These are phyloP conservation scores for Fallopia convolvulus DNA, from an alignment of 148 eudicot species.

Conservation along the genomic window DNA sequence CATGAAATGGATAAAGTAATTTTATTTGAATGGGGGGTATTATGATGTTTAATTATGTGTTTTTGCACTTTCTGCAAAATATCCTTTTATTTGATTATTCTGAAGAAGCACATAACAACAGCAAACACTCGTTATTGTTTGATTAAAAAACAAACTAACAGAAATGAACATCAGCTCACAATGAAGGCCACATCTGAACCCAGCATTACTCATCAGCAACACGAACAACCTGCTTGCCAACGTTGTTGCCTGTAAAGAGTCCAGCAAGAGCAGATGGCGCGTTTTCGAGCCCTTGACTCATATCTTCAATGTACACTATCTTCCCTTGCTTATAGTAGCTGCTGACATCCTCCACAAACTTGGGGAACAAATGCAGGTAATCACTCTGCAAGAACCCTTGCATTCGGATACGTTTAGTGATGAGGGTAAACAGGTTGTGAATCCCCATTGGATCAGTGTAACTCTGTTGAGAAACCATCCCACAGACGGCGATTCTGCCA, in stretches of 20 bases:
- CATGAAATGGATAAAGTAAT: too few relatives aligned
- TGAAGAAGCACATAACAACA: background rate
- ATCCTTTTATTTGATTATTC: background rate
- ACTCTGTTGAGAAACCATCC: constrained; percentile 41
- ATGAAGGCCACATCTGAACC: background rate
- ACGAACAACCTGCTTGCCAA: constrained; percentile 51
- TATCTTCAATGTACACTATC: constrained; percentile 31
- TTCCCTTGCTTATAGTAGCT: constrained; percentile 27
- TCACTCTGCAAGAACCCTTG: constrained; percentile 25
- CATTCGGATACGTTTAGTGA: constrained; percentile 25
- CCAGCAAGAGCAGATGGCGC: constrained; percentile 51
- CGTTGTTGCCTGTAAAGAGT: constrained; percentile 40
- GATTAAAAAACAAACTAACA: background rate
- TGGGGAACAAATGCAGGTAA: constrained; percentile 23
- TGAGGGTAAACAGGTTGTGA: constrained; percentile 16
- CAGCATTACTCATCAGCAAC: constrained; percentile 26
- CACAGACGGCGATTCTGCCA: constrained; percentile 28
- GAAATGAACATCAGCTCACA: background rate
- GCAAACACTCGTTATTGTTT: background rate
- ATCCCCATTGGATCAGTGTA: constrained; percentile 25
- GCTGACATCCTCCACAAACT: constrained; percentile 24
- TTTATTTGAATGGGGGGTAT: too few relatives aligned
- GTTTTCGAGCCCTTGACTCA: constrained; percentile 33
- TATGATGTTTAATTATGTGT: too few relatives aligned
- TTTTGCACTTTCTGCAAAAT: background rate